Evolutionary conservation across 129 eudicot species (phyloP), one percentile per base, ranked within the genome.

Genomic region (Heracleum sosnowskyi): DNA sequence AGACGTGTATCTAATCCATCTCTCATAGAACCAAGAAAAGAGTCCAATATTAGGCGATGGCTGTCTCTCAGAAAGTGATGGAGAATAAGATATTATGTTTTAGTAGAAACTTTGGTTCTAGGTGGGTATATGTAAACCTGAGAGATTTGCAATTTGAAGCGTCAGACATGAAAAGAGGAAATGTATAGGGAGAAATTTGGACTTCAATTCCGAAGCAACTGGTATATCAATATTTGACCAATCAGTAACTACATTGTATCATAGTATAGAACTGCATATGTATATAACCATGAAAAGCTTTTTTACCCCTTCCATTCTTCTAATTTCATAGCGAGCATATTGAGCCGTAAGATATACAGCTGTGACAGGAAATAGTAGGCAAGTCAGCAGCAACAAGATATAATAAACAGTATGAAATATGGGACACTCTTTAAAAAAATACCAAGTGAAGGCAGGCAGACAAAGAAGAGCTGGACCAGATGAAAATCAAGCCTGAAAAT

Each of bases 311-410:
- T 95, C 97, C 98, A 91, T 94, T 89, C 85, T 91, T 85, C 86
- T 91, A 92, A 91, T 94, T 84, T 94, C 97, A 62, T 81, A 77
- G 75, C 91, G 97, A 72, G 97, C 96, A 88, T 91, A 95, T 53
- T 84, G 90, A 83, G 98, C 98, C 57, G 92, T 91, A 76, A 91
- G 83, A 88, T 95, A 95, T 37, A 95, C 94, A 79, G 97, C 98
- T 95, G 96, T 64, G 35, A 76, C 82, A 86, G 60, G 71, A 40
- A 74, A 84, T 4, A 76, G 15, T 12, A 9, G 29, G 55, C 22
- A 46, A 76, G 84, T 80, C 40, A 74, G 66, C 57, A 66, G 10
- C 44, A 68, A 22, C n/a, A 49, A 49, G 40, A 42, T 46, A 28
- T 22, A 35, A 44, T 37, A 34, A 45, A 18, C 34, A 73, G 62